These are phyloP conservation scores for Meyerozyma athensensis DNA, from an alignment of 1,139 yeast genomes.

Conservation along the genomic window DNA sequence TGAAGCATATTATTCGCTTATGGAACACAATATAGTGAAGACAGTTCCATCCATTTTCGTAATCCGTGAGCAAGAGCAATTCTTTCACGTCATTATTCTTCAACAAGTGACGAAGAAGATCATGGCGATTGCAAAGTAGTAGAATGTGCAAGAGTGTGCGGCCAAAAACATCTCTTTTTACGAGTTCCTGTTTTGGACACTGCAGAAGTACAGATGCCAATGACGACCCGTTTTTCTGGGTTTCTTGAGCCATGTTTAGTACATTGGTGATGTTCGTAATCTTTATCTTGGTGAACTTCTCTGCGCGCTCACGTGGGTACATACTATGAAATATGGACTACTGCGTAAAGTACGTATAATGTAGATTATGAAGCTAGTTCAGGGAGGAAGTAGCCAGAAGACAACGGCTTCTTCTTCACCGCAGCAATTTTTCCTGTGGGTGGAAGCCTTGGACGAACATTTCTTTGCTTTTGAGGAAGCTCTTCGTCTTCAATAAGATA, in stretches of 20 bases:
- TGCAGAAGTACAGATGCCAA: conserved; percentile 18
- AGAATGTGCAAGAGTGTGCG: conserved; percentile 61
- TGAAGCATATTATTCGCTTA: conserved; percentile 57
- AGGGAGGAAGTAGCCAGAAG: conserved; percentile 45
- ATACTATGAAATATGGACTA: not conserved
- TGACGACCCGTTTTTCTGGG: conserved; percentile 3
- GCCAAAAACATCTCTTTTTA: conserved; percentile 66
- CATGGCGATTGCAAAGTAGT: conserved; percentile 47
- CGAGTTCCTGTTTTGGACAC: conserved; percentile 39
- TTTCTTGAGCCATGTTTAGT: conserved; percentile 4
- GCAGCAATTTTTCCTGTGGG: conserved; percentile 86
- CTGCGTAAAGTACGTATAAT: not conserved
- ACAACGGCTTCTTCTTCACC: conserved; percentile 58
- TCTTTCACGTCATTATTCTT: conserved; percentile 37
- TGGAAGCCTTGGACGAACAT: conserved; percentile 80
- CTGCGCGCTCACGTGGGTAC: conserved; percentile 4
- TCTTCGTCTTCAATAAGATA: conserved; percentile 71
- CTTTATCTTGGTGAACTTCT: not conserved
- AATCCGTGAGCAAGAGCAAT: conserved; percentile 47
- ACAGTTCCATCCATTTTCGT: conserved; percentile 82
- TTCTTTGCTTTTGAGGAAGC: conserved; percentile 73
- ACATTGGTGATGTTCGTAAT: conserved; percentile 1
- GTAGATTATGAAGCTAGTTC: conserved; percentile 12
- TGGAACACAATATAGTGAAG: conserved; percentile 63
- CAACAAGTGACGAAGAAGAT: conserved; percentile 42